Percentiles rank a stretch among this genome's conserved stretches.
These are phyloP conservation scores for Tetrahymena elliotti DNA, from an alignment of 73 alveolate species.

Conservation along the genomic window DNA sequence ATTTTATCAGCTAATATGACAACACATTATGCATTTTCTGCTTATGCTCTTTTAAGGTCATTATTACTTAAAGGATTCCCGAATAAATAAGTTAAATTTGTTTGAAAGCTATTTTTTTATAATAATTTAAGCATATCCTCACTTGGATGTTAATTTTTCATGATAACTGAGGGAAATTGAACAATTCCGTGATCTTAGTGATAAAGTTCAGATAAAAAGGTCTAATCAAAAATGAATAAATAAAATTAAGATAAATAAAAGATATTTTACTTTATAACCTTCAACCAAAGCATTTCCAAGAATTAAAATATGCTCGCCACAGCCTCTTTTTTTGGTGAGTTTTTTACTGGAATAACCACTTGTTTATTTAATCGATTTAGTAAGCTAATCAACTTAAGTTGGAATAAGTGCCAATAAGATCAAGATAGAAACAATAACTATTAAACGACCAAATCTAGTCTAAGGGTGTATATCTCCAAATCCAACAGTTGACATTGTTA, in stretches of 20 bases:
- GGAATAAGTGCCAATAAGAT: slow-evolving; percentile 57
- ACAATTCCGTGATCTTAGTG: slow-evolving; percentile 86
- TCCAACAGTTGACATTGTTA: not conserved
- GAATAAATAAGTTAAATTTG: slow-evolving; percentile 68
- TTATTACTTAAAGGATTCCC: slow-evolving; percentile 78
- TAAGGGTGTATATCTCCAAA: slow-evolving; percentile 89
- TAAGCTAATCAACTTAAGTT: slow-evolving; percentile 44
- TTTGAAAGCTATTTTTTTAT: slow-evolving; percentile 48
- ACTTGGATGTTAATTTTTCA: slow-evolving; percentile 71
- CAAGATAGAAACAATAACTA: slow-evolving; percentile 59
- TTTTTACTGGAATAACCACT: slow-evolving; percentile 63
- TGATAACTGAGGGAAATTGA: slow-evolving; percentile 69
- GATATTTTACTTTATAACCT: slow-evolving; percentile 38
- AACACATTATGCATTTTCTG: slow-evolving; percentile 81
- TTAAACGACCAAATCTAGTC: slow-evolving; percentile 64
- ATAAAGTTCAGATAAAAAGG: slow-evolving; percentile 82
- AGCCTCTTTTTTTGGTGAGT: slow-evolving; percentile 55
- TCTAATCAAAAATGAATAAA: not conserved
- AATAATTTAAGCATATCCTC: slow-evolving; percentile 69
- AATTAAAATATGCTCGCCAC: slow-evolving; percentile 65
- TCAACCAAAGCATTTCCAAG: slow-evolving; percentile 85
- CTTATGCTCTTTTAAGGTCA: slow-evolving; percentile 75
- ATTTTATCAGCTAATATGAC: slow-evolving; percentile 81
- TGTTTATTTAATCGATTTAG: slow-evolving; percentile 58
- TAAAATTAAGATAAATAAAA: not conserved